phyloP scores from a whole-genome alignment of 169 alveolate species.

The Eimeria maxima region DNA sequence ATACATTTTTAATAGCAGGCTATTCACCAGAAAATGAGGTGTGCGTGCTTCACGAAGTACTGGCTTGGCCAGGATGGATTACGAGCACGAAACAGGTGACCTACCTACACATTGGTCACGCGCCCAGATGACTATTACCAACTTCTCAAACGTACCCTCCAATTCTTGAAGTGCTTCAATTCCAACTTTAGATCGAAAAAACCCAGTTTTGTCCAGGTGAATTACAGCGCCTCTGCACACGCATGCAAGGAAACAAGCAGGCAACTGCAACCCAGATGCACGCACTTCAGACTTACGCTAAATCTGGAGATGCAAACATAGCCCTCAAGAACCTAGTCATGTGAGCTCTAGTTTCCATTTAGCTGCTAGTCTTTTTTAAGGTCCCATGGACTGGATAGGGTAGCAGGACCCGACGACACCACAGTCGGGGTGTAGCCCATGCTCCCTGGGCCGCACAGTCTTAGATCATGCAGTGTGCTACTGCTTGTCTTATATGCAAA shows the following conservation, averaged over 20 bases:
- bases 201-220: neutral
- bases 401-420: neutral
- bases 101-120: neutral
- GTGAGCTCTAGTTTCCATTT: neutral
- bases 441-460: neutral
- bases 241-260: neutral
- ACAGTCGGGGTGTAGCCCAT: neutral
- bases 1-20: neutral
- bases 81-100: conserved; percentile 11
- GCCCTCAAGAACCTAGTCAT: neutral
- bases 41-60: neutral
- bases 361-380: neutral
- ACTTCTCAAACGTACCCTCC: neutral
- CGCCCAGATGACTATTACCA: neutral
- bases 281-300: neutral
- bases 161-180: neutral
- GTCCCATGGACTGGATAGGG: neutral
- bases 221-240: neutral
- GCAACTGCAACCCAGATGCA: conserved; percentile 17
- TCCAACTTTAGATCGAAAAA: neutral
- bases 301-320: neutral
- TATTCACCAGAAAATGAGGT: neutral
- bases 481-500: neutral
- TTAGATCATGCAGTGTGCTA: neutral
- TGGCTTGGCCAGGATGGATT: neutral